These are phyloP conservation scores for Polygonum maritimum DNA, from an alignment of 148 eudicot genomes.

Conservation along the genomic window DNA sequence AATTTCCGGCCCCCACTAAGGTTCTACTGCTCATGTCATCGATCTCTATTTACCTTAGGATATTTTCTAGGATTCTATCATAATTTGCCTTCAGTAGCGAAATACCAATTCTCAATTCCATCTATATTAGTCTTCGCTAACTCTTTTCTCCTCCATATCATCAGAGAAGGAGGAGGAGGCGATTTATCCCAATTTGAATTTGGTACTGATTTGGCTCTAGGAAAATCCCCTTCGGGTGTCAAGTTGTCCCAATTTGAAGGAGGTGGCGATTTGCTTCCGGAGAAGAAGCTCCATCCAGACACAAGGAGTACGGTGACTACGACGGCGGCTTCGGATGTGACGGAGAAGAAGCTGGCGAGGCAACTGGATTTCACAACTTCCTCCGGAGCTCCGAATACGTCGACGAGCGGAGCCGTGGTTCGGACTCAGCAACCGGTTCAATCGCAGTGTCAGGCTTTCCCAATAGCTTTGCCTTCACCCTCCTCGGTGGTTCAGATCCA, in stretches of 20 bases:
- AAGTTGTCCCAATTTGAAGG: slow-evolving; percentile 17
- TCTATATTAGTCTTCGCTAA: no score
- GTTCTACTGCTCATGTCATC: no score
- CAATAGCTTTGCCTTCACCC: slow-evolving; percentile 12
- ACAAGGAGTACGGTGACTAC: background rate
- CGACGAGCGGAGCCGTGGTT: slow-evolving; percentile 10
- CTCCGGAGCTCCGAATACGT: slow-evolving; percentile 13
- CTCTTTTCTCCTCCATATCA: no score
- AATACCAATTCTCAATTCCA: no score
- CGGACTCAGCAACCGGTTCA: slow-evolving; percentile 26
- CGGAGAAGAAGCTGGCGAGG: slow-evolving; percentile 58
- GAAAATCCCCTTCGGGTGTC: background rate
- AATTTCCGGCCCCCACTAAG: no score
- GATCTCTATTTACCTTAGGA: no score
- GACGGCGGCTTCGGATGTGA: slow-evolving; percentile 24
- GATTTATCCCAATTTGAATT: slow-evolving; percentile 1
- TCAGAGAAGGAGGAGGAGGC: no score
- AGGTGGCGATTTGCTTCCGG: slow-evolving; percentile 32
- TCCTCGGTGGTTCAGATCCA: slow-evolving; percentile 15
- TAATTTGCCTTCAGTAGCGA: no score
- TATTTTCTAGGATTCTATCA: no score
- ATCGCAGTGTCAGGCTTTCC: slow-evolving; percentile 8
- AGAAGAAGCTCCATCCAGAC: slow-evolving; percentile 17
- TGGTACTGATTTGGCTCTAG: slow-evolving; percentile 2
- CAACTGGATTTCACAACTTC: slow-evolving; percentile 59